A percentile compares a stretch with the other conserved stretches of the same genome.
These are phyloP conservation scores for Entophlyctis helioformis DNA, from an alignment of 192 early-diverging fungal species.

Conservation along the genomic window DNA sequence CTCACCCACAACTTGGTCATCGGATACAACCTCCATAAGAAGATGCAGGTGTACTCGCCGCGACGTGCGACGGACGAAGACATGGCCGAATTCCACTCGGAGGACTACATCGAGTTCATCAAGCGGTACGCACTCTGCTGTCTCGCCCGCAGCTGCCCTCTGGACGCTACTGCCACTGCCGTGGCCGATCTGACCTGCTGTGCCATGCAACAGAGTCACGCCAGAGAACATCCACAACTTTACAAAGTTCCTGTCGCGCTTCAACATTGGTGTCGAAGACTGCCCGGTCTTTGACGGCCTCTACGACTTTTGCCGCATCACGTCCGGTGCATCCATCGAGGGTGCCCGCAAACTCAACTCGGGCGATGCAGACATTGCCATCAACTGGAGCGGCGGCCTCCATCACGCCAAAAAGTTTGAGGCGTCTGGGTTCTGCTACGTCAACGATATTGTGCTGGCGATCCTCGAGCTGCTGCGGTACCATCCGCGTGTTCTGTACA, in stretches of 20 bases:
- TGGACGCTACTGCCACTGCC: no score
- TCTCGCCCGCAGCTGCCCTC: no score
- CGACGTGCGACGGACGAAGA: conserved; percentile 72
- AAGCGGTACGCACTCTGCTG: no score
- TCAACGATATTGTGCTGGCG: conserved; percentile 94
- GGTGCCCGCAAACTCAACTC: conserved; percentile 74
- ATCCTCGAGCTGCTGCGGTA: conserved; percentile 80
- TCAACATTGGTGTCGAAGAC: conserved; percentile 80
- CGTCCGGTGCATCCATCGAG: conserved; percentile 87
- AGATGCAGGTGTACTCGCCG: conserved; percentile 77
- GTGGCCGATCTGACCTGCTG: no score
- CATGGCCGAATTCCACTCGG: conserved; percentile 87
- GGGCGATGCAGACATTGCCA: conserved; percentile 75
- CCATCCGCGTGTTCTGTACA: conserved; percentile 84
- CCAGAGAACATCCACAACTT: conserved; percentile 37
- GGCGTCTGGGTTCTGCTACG: conserved; percentile 95
- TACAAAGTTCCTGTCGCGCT: conserved; percentile 24
- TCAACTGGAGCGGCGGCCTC: conserved; percentile 93
- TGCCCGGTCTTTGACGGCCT: conserved; percentile 95
- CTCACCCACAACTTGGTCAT: conserved; percentile 88
- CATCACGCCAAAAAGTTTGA: conserved; percentile 97
- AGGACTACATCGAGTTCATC: conserved; percentile 87
- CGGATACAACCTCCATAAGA: conserved; percentile 84
- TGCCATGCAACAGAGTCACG: conserved; percentile 25
- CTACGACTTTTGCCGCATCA: conserved; percentile 85